Percentiles rank a stretch among this genome's conserved stretches.
Conservation (phyloP, 2,329 filamentous ascomycete species). For the Colletotrichum cordylinicola region DNA sequence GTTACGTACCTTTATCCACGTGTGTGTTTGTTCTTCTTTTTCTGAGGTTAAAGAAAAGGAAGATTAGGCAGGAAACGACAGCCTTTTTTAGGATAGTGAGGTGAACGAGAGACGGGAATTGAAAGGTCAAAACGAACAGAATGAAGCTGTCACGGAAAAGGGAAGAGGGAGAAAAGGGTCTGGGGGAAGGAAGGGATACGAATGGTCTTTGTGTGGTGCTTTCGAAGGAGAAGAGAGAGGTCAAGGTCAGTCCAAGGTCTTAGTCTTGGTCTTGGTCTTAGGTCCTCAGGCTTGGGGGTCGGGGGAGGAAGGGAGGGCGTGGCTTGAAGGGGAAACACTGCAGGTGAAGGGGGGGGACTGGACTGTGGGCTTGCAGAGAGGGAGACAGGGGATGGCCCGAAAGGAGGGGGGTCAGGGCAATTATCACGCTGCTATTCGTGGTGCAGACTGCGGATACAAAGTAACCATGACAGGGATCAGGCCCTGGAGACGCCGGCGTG, state of each 20-base stretch:
- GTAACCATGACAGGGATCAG: slow-evolving; percentile 15
- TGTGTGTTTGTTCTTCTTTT: slow-evolving; percentile 5
- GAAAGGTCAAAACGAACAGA: slow-evolving; percentile 29
- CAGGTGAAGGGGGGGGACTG: slow-evolving; percentile 5
- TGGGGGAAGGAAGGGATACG: slow-evolving; percentile 11
- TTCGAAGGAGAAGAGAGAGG: background rate
- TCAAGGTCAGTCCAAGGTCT: background rate
- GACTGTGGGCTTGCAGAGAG: background rate
- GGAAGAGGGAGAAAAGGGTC: slow-evolving; percentile 11
- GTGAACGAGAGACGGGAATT: slow-evolving; percentile 43
- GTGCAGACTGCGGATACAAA: slow-evolving; percentile 18
- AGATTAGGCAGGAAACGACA: slow-evolving; percentile 24
- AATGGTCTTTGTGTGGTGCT: slow-evolving; percentile 17
- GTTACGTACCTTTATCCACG: slow-evolving; percentile 14
- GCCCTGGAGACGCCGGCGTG: background rate
- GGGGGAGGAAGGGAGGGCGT: slow-evolving; percentile 1
- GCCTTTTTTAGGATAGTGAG: slow-evolving; percentile 1
- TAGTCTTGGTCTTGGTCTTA: background rate
- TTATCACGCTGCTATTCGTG: slow-evolving; percentile 21
- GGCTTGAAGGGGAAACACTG: slow-evolving; percentile 21
- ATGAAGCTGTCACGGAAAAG: slow-evolving; percentile 23
- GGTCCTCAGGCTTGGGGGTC: background rate
- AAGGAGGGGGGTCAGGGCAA: slow-evolving; percentile 14
- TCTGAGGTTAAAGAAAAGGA: slow-evolving; percentile 26
- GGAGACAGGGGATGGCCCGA: slow-evolving; percentile 4